phyloP scores from a whole-genome alignment of 176 grass and related monocot species.

The Carex myosuroides region DNA sequence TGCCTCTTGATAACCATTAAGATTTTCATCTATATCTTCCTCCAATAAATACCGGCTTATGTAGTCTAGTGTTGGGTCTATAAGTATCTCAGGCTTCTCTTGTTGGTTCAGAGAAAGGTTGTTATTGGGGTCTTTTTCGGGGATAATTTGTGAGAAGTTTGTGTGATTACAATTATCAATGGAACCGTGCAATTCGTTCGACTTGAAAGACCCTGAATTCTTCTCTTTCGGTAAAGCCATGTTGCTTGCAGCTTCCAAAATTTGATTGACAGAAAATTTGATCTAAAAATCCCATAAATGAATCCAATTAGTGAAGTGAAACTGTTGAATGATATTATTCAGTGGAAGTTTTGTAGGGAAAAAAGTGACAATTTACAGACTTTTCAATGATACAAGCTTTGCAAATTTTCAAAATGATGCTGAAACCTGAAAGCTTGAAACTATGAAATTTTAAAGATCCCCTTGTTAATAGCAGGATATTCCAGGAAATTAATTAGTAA shows the following conservation, averaged over 20 bases:
- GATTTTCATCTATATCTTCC: slow-evolving; percentile 39
- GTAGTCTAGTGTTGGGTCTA: slow-evolving; percentile 10
- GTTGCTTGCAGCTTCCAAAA: neutral
- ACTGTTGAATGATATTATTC: no score
- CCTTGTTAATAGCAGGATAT: neutral
- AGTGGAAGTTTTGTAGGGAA: neutral
- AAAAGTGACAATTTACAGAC: neutral
- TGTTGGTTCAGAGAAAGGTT: neutral
- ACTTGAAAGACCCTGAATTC: neutral
- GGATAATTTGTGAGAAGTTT: neutral
- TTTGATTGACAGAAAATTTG: neutral
- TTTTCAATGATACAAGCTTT: neutral
- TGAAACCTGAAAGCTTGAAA: neutral
- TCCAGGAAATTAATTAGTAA: neutral
- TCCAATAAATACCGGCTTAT: slow-evolving; percentile 45
- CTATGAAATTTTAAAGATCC: neutral
- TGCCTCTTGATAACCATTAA: neutral
- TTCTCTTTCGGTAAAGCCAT: neutral
- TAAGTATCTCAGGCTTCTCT: neutral
- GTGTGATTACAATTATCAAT: neutral
- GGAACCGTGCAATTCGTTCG: neutral
- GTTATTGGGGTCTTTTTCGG: neutral
- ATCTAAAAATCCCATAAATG: neutral
- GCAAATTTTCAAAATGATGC: neutral
- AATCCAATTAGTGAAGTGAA: neutral